Percentiles rank a stretch among this genome's conserved stretches.
Conservation (phyloP, 2,329 filamentous ascomycete genomes). For the Trichoderma sp. region DNA sequence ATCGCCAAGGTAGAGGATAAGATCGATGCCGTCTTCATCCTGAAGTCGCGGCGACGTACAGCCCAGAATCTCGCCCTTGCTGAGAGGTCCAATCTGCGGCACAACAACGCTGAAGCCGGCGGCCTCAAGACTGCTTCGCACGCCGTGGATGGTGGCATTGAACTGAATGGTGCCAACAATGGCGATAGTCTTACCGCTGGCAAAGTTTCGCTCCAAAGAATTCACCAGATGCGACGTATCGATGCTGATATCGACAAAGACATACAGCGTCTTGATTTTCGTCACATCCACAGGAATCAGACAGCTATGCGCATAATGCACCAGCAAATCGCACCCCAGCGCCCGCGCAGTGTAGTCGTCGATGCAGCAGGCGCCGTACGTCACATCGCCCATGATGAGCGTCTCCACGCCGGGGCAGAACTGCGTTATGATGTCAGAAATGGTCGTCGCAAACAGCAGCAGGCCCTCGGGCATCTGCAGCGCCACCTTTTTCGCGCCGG, state of each 20-base stretch:
- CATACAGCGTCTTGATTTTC: conserved; percentile 94
- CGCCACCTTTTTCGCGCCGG: conserved; percentile 78
- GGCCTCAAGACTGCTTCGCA: conserved; percentile 73
- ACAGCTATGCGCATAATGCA: conserved; percentile 97
- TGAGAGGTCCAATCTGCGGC: conserved; percentile 89
- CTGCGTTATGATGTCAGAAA: conserved; percentile 91
- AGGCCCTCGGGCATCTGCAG: conserved; percentile 98
- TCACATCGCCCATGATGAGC: conserved; percentile 98
- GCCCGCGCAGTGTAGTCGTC: conserved; percentile 97
- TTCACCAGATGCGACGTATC: conserved; percentile 85
- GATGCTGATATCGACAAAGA: conserved; percentile 97
- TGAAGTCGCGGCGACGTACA: conserved; percentile 82
- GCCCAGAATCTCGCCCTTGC: conserved; percentile 94
- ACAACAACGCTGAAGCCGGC: conserved; percentile 85
- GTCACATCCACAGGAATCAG: conserved; percentile 95
- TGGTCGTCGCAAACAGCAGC: conserved; percentile 92
- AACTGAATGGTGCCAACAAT: conserved; percentile 98
- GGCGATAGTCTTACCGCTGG: conserved; percentile 80
- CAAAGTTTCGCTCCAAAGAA: conserved; percentile 86
- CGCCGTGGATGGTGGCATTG: conserved; percentile 92
- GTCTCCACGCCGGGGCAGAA: conserved; percentile 93
- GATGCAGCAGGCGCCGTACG: conserved; percentile 97
- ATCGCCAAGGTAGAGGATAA: conserved; percentile 87
- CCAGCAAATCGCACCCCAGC: conserved; percentile 87
- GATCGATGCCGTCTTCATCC: conserved; percentile 63